A percentile compares a stretch with the other conserved stretches of the same genome.
Evolutionary conservation across 208 protist genomes (phyloP).

Genomic region (Naegleria lovaniensis): DNA sequence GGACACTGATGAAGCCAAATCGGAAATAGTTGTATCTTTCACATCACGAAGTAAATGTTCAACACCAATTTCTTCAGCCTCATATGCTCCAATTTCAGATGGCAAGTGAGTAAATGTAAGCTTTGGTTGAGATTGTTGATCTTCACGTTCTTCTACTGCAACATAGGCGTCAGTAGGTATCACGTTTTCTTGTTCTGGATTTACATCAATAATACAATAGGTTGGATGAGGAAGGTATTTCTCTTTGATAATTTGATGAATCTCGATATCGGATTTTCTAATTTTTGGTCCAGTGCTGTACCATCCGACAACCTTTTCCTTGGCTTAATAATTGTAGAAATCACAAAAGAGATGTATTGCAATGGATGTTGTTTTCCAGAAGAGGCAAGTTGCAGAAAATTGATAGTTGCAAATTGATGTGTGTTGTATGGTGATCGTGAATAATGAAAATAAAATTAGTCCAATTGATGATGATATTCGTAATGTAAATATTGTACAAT

Average conservation of each 20-base stretch:
- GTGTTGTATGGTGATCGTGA: no score
- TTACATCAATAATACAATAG: slow-evolving; percentile 76
- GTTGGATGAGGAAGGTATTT: slow-evolving; percentile 60
- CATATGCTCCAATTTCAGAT: slow-evolving; percentile 84
- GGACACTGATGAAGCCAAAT: slow-evolving; percentile 83
- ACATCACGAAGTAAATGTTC: slow-evolving; percentile 98
- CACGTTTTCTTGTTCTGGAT: slow-evolving; percentile 57
- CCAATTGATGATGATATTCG: no score
- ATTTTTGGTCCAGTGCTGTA: slow-evolving; percentile 97
- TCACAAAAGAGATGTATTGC: background rate
- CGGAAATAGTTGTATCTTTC: slow-evolving; percentile 88
- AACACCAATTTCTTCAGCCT: slow-evolving; percentile 98
- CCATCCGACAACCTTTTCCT: slow-evolving; percentile 96
- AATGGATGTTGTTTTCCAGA: background rate
- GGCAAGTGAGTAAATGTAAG: slow-evolving; percentile 74
- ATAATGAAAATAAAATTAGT: no score
- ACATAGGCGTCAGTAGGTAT: slow-evolving; percentile 77
- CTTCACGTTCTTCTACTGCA: slow-evolving; percentile 59
- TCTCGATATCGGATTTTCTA: slow-evolving; percentile 81
- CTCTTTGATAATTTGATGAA: slow-evolving; percentile 83
- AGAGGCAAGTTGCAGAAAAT: background rate
- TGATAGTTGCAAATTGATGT: background rate
- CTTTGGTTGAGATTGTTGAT: slow-evolving; percentile 56
- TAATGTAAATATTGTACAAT: no score
- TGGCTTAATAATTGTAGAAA: slow-evolving; percentile 53